Evolutionary conservation across 176 grass and related monocot species (phyloP).

Genomic region (Poa annua): DNA sequence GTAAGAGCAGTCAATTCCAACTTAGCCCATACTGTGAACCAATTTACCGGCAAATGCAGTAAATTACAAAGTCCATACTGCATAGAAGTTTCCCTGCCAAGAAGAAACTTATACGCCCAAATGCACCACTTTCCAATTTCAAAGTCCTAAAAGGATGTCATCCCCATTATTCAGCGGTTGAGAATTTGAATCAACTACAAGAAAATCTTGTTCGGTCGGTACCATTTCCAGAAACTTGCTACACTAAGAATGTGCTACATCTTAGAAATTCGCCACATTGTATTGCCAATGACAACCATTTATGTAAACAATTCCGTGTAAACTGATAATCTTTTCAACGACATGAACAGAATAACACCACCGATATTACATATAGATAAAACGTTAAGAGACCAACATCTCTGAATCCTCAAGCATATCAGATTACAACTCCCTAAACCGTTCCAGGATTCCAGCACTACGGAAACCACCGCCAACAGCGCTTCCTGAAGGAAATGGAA

Average conservation of each 20-base stretch:
- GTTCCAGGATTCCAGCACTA: not conserved
- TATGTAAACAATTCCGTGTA: not conserved
- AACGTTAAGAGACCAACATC: not conserved
- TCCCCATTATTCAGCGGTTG: not conserved
- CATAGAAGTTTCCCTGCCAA: not conserved
- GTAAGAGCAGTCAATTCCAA: not conserved
- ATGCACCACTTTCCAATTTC: not conserved
- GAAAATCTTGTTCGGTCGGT: not conserved
- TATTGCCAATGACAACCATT: not conserved
- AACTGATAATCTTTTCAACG: not conserved
- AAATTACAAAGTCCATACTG: conserved; percentile 9
- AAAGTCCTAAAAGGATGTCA: not conserved
- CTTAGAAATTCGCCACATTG: not conserved
- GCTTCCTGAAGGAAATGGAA: not conserved
- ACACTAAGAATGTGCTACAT: not conserved
- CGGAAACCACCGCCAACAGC: not conserved
- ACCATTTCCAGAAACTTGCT: not conserved
- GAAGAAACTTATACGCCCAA: not conserved
- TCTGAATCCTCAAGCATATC: not conserved
- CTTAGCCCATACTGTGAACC: not conserved
- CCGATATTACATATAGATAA: not conserved
- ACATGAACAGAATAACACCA: not conserved
- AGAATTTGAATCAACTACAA: not conserved
- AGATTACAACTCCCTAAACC: not conserved
- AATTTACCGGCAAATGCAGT: not conserved